phyloP scores from a whole-genome alignment of 163 green algal genomes.

The Chlamydomonas reinhardtii region DNA sequence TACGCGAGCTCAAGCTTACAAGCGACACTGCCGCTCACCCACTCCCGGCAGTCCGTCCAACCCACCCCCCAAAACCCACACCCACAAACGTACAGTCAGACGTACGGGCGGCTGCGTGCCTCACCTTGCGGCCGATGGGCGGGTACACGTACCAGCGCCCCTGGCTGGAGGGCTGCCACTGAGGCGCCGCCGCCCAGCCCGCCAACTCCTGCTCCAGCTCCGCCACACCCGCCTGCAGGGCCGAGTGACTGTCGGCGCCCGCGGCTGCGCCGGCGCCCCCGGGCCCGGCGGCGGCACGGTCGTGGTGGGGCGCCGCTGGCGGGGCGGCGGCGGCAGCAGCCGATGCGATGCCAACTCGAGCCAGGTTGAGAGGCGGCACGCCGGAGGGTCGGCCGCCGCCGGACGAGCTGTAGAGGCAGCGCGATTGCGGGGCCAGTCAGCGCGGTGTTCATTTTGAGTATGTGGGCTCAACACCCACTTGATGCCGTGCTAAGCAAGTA shows the following conservation, averaged over 20 bases:
- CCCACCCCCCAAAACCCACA: background rate
- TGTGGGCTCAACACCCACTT: no score
- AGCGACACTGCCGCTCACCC: no score
- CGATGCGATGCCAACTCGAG: background rate
- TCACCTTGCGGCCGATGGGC: slow-evolving; percentile 41
- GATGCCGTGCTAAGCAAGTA: no score
- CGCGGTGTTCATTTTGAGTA: no score
- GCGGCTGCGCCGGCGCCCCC: background rate
- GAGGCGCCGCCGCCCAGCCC: slow-evolving; percentile 10
- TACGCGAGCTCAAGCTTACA: background rate
- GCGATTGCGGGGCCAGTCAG: no score
- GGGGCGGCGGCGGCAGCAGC: no score
- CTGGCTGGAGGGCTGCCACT: slow-evolving; percentile 23
- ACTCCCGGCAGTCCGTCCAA: no score
- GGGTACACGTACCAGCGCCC: slow-evolving; percentile 44
- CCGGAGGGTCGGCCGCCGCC: background rate
- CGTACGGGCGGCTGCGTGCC: background rate
- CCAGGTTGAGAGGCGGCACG: slow-evolving; percentile 31
- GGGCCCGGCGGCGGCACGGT: background rate
- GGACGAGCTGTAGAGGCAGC: no score
- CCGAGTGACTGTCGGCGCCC: background rate
- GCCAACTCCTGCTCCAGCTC: slow-evolving; percentile 33
- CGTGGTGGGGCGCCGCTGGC: background rate
- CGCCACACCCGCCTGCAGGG: background rate
- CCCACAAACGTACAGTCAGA: no score